Evolutionary conservation across 805 yeast genomes (phyloP), one percentile per base, ranked within the genome.

Genomic region (Limtongia smithiae): DNA sequence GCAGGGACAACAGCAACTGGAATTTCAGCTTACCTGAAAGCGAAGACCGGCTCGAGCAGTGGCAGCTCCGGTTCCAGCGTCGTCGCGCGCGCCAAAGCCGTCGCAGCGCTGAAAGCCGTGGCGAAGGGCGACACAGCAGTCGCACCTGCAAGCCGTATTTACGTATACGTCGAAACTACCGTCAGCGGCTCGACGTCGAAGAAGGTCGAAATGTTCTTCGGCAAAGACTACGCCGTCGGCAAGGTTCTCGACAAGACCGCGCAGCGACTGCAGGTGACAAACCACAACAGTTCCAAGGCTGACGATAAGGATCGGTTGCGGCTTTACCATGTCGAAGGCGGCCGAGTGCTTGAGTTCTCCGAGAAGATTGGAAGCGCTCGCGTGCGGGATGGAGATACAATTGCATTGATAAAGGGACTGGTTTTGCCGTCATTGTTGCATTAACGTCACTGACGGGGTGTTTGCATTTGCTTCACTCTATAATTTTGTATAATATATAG

Each of bases 201-300:
- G 28, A 35, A 37, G 20, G 51, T 39, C 17, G 69, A 75, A 0
- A 60, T 79, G 17, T 81, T 61, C 62, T 73, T 80, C 12, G 77
- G 78, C 15, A 76, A 72, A 48, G 65, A 71, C 25, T 80, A 84
- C 83, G 77, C 81, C 0, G 73, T 79, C 28, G 86, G 86, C 1
- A 65, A 80, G 46, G 73, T 79, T 15, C 62, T 81, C 30, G 86
- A 81, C 61, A 70, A 72, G 21, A 70, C 76, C 5, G 74, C 83
- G 7, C 75, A 72, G 25, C 60, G 67, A 33, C 62, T 79, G 48
- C 71, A 68, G 46, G 72, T 81, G 12, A 65, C 65, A 43, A 81
- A 81, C 61, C 62, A 63, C 30, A 81, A 81, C 57, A 48, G 46
- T 21, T 35, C 47, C 32, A 79, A 78, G 60, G 59, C 62, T 28